Conservation (phyloP, 163 green algal genomes). For the Coccomyxa subellipsoidea region DNA sequence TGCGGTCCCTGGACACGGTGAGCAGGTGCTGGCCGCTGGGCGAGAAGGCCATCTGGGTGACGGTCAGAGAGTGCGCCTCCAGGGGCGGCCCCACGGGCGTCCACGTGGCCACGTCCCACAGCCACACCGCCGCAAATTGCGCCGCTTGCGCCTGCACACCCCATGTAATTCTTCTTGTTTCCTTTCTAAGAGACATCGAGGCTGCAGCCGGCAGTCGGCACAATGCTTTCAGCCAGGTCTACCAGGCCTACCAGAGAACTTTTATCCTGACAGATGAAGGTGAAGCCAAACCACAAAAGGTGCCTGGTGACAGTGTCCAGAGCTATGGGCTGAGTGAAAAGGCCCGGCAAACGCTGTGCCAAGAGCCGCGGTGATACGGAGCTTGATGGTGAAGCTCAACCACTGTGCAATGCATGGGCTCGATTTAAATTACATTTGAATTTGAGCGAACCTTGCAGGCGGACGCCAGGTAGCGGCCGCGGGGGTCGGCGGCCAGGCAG, state of each 20-base stretch:
- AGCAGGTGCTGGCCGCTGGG: slow-evolving; percentile 59
- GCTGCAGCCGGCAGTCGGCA: background rate
- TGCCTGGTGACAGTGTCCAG: too few species aligned
- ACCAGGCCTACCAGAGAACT: too few species aligned
- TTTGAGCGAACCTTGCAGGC: slow-evolving; percentile 52
- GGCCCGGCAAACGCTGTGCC: too few species aligned
- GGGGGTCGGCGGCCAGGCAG: slow-evolving; percentile 60
- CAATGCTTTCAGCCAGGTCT: too few species aligned
- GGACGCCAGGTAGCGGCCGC: slow-evolving; percentile 63
- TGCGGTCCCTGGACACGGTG: slow-evolving; percentile 73
- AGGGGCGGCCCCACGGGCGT: slow-evolving; percentile 32
- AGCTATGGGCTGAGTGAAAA: too few species aligned
- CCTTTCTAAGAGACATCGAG: too few species aligned
- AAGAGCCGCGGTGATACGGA: too few species aligned
- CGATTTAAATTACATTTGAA: too few species aligned
- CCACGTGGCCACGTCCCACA: slow-evolving; percentile 83
- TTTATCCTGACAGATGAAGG: background rate
- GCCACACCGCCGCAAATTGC: slow-evolving; percentile 70
- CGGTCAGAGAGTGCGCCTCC: slow-evolving; percentile 82
- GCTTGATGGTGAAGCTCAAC: too few species aligned
- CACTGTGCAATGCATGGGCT: too few species aligned
- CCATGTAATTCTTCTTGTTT: background rate
- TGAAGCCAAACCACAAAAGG: background rate
- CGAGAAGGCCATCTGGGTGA: slow-evolving; percentile 89
- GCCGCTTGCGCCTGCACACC: slow-evolving; percentile 12